A percentile compares a stretch with the other conserved stretches of the same genome.
Evolutionary conservation across 441 rosid species (phyloP).

Genomic region (Aleurites moluccanus): DNA sequence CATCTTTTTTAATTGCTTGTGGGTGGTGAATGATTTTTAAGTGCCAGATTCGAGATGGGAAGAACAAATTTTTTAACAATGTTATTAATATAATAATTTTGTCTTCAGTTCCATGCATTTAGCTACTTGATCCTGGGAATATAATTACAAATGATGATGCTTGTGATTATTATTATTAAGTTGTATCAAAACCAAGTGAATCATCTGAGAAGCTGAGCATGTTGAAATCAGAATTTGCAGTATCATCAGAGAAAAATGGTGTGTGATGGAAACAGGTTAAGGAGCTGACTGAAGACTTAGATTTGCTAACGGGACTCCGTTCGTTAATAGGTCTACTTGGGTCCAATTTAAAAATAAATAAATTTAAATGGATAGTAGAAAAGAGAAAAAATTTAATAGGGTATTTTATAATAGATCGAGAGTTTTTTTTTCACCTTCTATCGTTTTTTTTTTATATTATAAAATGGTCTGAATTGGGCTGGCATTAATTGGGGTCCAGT

Average conservation of each 20-base stretch:
- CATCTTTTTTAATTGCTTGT: too few relatives aligned
- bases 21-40: neutral
- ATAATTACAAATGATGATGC: too few relatives aligned
- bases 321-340: too few relatives aligned
- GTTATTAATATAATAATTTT: neutral
- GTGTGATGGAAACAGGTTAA: conserved; percentile 59
- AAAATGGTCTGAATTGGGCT: neutral
- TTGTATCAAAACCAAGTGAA: conserved; percentile 45
- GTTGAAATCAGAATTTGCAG: conserved; percentile 61
- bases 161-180: conserved; percentile 14
- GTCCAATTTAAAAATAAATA: too few relatives aligned
- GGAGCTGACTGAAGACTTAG: conserved; percentile 59
- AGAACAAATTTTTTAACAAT: too few relatives aligned
- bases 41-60: neutral
- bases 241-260: conserved; percentile 60
- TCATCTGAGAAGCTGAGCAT: conserved; percentile 52
- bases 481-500: conserved; percentile 21
- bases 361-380: too few relatives aligned
- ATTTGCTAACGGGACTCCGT: too few relatives aligned
- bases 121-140: too few relatives aligned
- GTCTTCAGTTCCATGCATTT: too few relatives aligned
- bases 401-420: too few relatives aligned
- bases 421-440: too few relatives aligned
- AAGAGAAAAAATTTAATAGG: too few relatives aligned
- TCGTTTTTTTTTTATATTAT: neutral